Evolutionary conservation across 345 rosid species (phyloP), one percentile per base, ranked within the genome.

Genomic region (Nephelium lappaceum): DNA sequence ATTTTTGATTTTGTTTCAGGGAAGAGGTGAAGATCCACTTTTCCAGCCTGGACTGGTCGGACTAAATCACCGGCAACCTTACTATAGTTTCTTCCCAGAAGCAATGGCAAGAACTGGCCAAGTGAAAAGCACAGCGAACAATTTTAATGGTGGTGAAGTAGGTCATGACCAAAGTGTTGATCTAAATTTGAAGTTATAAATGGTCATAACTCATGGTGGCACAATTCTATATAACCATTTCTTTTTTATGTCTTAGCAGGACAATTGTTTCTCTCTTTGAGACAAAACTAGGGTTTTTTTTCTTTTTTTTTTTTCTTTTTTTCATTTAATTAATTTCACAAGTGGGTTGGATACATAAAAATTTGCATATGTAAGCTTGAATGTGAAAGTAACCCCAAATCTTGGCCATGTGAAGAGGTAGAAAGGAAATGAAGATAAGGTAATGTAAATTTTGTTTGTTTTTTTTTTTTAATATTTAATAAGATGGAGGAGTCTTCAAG

Each of bases 181-280:
- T 80, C 88, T 91, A 55, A 83, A 87, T 83, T 77, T 91, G 85
- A 86, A 83, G 82, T 71, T 91, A 72, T 86, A 75, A 76, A 67
- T 19, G 27, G 10, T 25, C 55, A 55, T 5, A 73, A 49, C 58
- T 53, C 58, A 53, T 53, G 5, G n/a, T 43, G 21, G 36, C 12
- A 23, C 55, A 41, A 18, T 39, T 24, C 77, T 36, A 5, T 21
- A 38, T n/a, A 65, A 5, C 62, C 71, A 16, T 69, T 69, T 49
- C 21, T 38, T 43, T 60, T 49, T 49, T 18, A 6, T 49, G 14
- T 14, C 55, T 49, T 49, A 11, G 25, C 55, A 25, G 77, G 65
- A 60, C 58, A 55, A 16, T 55, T 57, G 45, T 57, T 79, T 72
- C 31, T 25, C 65, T 23, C 23, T 25, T 27, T 45, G 49, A 58